Percentiles rank a stretch among this genome's conserved stretches.
Conservation (phyloP, 1,284 basidiomycete genomes). For the Cystobasidium slooffiae region DNA sequence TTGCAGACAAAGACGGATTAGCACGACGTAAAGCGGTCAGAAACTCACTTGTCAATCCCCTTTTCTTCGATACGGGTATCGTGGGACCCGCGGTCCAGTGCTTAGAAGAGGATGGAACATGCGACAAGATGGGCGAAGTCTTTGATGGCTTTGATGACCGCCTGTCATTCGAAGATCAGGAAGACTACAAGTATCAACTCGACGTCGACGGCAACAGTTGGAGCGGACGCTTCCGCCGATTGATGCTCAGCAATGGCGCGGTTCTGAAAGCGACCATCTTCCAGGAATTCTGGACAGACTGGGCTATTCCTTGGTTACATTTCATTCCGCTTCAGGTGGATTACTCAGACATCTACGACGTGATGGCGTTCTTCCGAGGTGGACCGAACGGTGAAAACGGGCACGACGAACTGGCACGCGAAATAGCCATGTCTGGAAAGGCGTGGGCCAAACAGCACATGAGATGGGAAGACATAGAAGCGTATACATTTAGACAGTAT, state of each 20-base stretch:
- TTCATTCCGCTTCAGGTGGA: conserved; percentile 60
- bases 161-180: conserved; percentile 40
- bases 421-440: conserved; percentile 50
- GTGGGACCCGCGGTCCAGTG: conserved; percentile 54
- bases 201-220: conserved; percentile 56
- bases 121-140: conserved; percentile 42
- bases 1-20: conserved; percentile 44
- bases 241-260: conserved; percentile 57
- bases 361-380: conserved; percentile 40
- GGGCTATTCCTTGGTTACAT: conserved; percentile 54
- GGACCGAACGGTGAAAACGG: conserved; percentile 52
- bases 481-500: conserved; percentile 52
- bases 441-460: conserved; percentile 54
- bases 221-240: conserved; percentile 55
- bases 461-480: conserved; percentile 59
- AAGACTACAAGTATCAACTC: conserved; percentile 52
- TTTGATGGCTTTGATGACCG: conserved; percentile 1
- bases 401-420: conserved; percentile 51
- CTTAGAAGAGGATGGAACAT: conserved; percentile 46
- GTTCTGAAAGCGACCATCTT: conserved; percentile 54
- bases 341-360: conserved; percentile 62
- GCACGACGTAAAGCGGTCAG: conserved; percentile 50
- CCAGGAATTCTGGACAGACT: conserved; percentile 52
- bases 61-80: conserved; percentile 58
- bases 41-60: conserved; percentile 60